Base-by-base conservation (phyloP, 2,329 filamentous ascomycete species). In the Neonectria coccinea region DNA sequence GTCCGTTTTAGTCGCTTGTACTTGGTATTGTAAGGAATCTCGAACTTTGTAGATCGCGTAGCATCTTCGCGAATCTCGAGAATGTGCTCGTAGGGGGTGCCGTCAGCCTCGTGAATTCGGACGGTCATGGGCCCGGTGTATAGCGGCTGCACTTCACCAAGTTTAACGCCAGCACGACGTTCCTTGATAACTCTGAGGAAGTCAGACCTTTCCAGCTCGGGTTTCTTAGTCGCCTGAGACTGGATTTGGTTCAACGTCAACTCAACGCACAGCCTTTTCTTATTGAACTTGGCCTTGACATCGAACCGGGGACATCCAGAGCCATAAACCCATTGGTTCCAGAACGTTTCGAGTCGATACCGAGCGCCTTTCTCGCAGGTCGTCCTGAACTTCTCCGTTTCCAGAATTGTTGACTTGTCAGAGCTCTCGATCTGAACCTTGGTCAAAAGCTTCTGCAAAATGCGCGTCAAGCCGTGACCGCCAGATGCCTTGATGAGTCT, bases 101-200 rank as follows among this genome's bases (percentile, higher is more conserved):
- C 96, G 75, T 99, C 97, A 25, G 96, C 96, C 81, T 99, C 96
- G 80, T 99, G 96, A 67, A 99, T 97, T 33, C 96, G 87, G 67
- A 99, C 95, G 0, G 96, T 99, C 92, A 99, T 97, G 0, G 96
- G 95, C 0, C 96, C 96, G 1, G 94, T 96, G 74, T 98, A 98
- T 2, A 93, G 86, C n/a, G 89, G 87, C 68, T 93, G 92, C 16
- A 93, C 82, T 57, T 89, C 86, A 14, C 89, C 90, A 16, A 89
- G 86, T 62, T 89, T 89, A 39, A 97, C 86, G 33, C 87, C 87
- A 65, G 90, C 85, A 9, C 89, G 85, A 52, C 91, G 88, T 78
- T 98, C 94, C 71, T 97, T 92, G 60, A 95, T 88, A 69, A 96
- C 91, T 58, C 93, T 88, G 80, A 97, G 86, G 73, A 99, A 98